Conservation (phyloP, 768 basidiomycete species). For the Coprinopsis strossmayeri region DNA sequence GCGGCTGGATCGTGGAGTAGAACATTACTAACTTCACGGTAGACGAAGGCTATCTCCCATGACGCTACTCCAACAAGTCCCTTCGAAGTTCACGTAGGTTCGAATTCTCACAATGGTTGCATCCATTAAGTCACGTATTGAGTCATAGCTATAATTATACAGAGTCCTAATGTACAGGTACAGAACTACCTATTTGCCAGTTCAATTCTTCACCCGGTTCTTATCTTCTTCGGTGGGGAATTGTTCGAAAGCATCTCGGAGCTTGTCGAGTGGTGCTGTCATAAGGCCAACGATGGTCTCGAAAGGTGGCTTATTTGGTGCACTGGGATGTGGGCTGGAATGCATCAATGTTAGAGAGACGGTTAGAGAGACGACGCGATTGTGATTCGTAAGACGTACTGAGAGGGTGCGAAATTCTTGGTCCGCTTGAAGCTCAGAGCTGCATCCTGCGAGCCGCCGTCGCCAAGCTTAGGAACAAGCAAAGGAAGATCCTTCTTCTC, state of each 20-base stretch:
- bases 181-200: not conserved
- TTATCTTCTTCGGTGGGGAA: conserved; percentile 12
- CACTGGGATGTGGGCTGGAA: conserved; percentile 40
- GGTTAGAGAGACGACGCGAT: not conserved
- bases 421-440: conserved; percentile 45
- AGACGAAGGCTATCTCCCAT: no score
- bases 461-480: conserved; percentile 41
- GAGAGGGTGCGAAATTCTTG: conserved; percentile 58
- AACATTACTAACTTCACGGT: no score
- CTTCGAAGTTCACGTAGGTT: no score
- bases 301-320: conserved; percentile 52
- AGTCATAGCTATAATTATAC: no score
- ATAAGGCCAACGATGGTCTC: conserved; percentile 53
- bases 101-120: no score
- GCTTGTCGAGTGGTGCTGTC: conserved; percentile 48
- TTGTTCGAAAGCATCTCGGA: conserved; percentile 42
- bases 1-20: no score
- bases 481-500: conserved; percentile 51
- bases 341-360: not conserved
- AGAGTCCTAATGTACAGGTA: not conserved
- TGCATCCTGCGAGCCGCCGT: conserved; percentile 35
- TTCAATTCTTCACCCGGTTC: not conserved
- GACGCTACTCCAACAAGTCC: no score
- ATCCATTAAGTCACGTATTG: no score
- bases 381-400: conserved; percentile 29